Base-by-base conservation (phyloP, 306 rosid genomes). In the Boehmeria nivea region DNA sequence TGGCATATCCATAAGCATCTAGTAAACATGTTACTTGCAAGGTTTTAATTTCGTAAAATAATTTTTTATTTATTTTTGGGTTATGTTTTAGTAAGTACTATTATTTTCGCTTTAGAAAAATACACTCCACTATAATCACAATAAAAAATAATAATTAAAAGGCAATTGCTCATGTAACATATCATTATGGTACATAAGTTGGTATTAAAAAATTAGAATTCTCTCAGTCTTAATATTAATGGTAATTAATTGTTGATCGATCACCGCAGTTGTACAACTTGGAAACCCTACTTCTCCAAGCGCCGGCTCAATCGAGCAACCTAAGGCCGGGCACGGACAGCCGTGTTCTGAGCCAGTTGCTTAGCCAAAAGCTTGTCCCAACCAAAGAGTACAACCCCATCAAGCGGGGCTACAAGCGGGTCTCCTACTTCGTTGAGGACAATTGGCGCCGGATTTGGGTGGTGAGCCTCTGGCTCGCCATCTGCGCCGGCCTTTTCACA, bases 391-490 rank as follows among this genome's bases (percentile, higher is more conserved):
- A 43, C 82, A 91, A 91, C 78, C 95, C 98, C 3, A 24, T 84
- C 3, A 78, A 78, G 67, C 74, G 85, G 14, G 44, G 65, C 8
- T 71, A 60, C 44, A n/a, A 59, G 14, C 15, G 81, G 36, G 17
- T 82, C 39, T 12, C 45, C 21, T 87, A 91, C 65, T 87, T 87
- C 27, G 50, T 81, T 0, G 95, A 84, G 43, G 99, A 87, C 72
- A 84, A 91, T 21, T 75, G 99, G 95, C 81, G 63, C 60, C 67
- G 99, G 11, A 50, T 91, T 17, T 87, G 99, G 96, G 64, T 84
- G 5, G 22, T 91, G 46, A 68, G 67, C 3, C 58, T 82, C 0
- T 87, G 99, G 99, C 64, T 87, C 14, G 28, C 66, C 22, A 81
- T 87, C 0, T 82, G 89, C 15, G 88, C 77, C 0, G 86, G 67